Percentiles rank a stretch among this genome's conserved stretches.
phyloP scores from a whole-genome alignment of 495 filamentous ascomycete species.

The Platismatia glauca region DNA sequence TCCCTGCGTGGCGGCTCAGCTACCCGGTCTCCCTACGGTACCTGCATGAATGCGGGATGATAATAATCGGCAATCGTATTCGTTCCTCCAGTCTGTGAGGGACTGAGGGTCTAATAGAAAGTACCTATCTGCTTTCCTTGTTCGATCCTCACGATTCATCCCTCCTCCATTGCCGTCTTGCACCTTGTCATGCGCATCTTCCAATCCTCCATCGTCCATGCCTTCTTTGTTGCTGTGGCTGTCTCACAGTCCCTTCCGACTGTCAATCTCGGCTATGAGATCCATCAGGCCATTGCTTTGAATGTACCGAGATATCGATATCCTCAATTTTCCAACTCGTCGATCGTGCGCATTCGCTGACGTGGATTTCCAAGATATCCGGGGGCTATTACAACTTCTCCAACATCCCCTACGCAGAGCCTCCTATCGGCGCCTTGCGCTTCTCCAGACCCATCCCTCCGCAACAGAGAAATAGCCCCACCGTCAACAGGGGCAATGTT shows the following conservation, averaged over 20 bases:
- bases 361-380: neutral
- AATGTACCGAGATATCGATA: neutral
- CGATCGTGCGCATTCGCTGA: neutral
- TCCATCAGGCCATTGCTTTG: neutral
- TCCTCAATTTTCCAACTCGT: neutral
- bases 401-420: constrained; percentile 50
- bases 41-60: too few species aligned
- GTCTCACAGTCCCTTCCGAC: neutral
- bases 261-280: neutral
- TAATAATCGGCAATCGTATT: too few species aligned
- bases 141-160: too few species aligned
- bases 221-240: too few species aligned
- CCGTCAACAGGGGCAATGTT: constrained; percentile 35
- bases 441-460: constrained; percentile 34
- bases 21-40: too few species aligned
- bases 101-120: too few species aligned
- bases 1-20: too few species aligned
- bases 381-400: constrained; percentile 42
- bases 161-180: too few species aligned
- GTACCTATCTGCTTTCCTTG: too few species aligned
- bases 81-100: too few species aligned
- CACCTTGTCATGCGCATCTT: too few species aligned
- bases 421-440: constrained; percentile 43
- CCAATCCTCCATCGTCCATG: too few species aligned
- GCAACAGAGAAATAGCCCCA: constrained; percentile 22